Base-by-base conservation (phyloP, 371 early-diverging fungal species). In the Parasitella parasitica region DNA sequence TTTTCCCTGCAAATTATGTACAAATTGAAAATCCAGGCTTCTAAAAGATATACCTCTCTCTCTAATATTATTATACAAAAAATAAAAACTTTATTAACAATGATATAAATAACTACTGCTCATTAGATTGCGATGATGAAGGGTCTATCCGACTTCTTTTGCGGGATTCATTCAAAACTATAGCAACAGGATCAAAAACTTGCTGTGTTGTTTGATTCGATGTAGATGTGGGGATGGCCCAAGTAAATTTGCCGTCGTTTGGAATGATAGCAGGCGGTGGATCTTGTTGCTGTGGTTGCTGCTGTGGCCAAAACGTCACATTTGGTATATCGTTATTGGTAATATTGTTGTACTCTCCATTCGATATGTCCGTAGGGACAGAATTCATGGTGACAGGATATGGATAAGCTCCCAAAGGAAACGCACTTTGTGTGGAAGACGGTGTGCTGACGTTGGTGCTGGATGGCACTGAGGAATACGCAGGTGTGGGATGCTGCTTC, bases 1-100 rank as follows among this genome's bases (percentile, higher is more conserved):
- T 91, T 48, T 96, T 98, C 80, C 97, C 98, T 0, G 83, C 91
- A 53, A 96, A 88, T 66, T 96, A 94, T 71, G 95, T 96, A 46
- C 71, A 73, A 50, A 67, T 77, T 36, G 63, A 35, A 52, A 64
- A 34, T 24, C 49, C 49, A 13, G 38, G 38, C 12, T 38, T 26
- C 57, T 57, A 48, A 61, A 61, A 53, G 43, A 36, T 28, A 59
- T 30, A 51, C 20, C 41, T 53, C 34, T 7, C 13, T 52, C 27
- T 55, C 12, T 30, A 30, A 20, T 43, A 50, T 13, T 15, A n/a
- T 6, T 7, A 50, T 26, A 34, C 8, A 55, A 27, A 59, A 34
- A 15, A 49, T 18, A 39, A 24, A 37, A 24, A 54, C 3, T n/a
- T n/a, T n/a, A n/a, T n/a, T n/a, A n/a, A n/a, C n/a, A n/a, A n/a